These are phyloP conservation scores for Monosporascus sp. DNA, from an alignment of 2,329 filamentous ascomycete species.

Conservation along the genomic window DNA sequence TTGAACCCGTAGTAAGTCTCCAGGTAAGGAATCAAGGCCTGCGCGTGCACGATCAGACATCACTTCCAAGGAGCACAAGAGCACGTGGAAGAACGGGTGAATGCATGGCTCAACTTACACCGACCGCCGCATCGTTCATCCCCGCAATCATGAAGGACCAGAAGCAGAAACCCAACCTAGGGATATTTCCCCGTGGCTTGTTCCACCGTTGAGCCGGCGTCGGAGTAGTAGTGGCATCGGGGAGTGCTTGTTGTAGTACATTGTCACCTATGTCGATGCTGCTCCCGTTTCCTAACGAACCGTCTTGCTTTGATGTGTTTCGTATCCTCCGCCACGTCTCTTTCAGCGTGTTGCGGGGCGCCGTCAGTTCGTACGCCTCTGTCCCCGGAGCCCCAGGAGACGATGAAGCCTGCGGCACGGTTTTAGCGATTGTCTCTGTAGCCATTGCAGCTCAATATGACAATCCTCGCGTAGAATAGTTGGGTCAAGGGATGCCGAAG, in stretches of 20 bases:
- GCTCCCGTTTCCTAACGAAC: background rate
- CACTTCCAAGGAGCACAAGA: slow-evolving; percentile 1
- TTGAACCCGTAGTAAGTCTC: slow-evolving; percentile 56
- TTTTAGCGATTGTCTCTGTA: background rate
- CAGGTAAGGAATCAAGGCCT: slow-evolving; percentile 31
- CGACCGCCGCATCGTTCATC: slow-evolving; percentile 7
- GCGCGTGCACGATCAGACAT: background rate
- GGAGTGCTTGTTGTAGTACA: background rate
- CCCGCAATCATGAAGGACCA: slow-evolving; percentile 7
- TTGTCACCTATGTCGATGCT: background rate
- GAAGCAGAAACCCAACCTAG: background rate
- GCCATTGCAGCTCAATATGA: slow-evolving; percentile 1
- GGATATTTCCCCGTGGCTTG: background rate
- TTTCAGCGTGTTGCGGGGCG: background rate
- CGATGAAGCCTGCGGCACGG: background rate
- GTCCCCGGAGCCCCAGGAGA: no score
- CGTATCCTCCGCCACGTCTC: background rate
- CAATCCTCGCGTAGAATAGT: no score
- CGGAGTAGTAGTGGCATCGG: background rate
- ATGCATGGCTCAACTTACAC: background rate
- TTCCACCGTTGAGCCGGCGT: background rate
- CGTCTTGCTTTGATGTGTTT: background rate
- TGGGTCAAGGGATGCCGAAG: no score
- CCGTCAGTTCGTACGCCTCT: background rate
- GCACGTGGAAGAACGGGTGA: background rate